Evolutionary conservation across 2,329 filamentous ascomycete genomes (phyloP), one percentile per base, ranked within the genome.

Genomic region (Thelonectria rubi): DNA sequence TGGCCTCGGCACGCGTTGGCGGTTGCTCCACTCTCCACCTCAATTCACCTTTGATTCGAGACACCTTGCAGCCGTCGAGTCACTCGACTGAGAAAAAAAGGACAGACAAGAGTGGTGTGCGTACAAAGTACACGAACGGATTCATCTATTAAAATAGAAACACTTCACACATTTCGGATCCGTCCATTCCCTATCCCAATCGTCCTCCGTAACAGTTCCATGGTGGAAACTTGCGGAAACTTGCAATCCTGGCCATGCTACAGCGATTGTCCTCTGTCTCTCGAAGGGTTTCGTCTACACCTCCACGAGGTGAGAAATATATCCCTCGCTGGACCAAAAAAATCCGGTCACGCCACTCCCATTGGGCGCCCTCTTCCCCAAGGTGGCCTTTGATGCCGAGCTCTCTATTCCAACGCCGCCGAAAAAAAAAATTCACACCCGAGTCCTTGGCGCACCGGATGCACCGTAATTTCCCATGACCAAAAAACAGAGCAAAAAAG

Each of bases 401-500:
- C 57, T 59, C 58, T 71, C 69, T 71, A 70, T 67, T 47, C 54
- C 58, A 71, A 71, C 69, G 69, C 69, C 69, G 54, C 64, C 56
- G 34, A 39, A 58, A 66, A 54, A 43, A 43, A 55, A 58, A 47
- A 59, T 12, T 45, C 64, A 56, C 21, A 55, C 50, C 34, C 34
- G 15, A 37, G 11, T 37, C 60, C 69, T 55, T 64, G 66, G 57
- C 64, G 68, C 69, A 63, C 66, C 63, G 43, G 43, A 26, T 56
- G 47, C 55, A 49, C 40, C 52, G 46, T 60, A 58, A 51, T 57
- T 63, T 63, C 54, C 66, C 69, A 32, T 47, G 15, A 46, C 26
- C 26, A 30, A 30, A 30, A 30, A 30, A 30, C 2, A 30, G 4
- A 30, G 26, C 10, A 30, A 24, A 26, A 67, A 60, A 18, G 30